Evolutionary conservation across 345 rosid species (phyloP), one percentile per base, ranked within the genome.

Genomic region (Rhizophora apiculata): DNA sequence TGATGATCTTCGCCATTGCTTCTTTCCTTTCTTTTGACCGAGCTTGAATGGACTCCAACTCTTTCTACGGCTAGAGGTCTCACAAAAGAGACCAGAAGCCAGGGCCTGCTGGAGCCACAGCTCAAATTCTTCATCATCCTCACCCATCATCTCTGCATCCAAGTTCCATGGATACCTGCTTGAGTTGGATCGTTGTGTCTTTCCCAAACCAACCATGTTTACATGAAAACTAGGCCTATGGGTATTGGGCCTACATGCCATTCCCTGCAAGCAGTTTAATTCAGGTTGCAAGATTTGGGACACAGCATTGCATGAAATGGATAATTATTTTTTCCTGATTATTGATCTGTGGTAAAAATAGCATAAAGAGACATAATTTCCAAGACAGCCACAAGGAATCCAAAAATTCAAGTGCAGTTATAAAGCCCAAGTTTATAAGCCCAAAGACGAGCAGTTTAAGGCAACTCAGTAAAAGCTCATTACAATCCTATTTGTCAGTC

Each of bases 11-110:
- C 99, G 82, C 96, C 94, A 89, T 75, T 96, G 96, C 78, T 82
- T 92, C 87, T 86, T 92, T 52, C 85, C 82, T 80, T 89, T 95
- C 86, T 83, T 88, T 70, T 89, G 92, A 74, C 83, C 77, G 80
- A 90, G 78, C 84, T 89, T 89, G 77, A 92, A 96, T 3, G 96
- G 99, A 67, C 98, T 92, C 99, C 92, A 96, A 77, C 95, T 96
- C 78, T 92, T 92, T 76, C 90, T 85, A 24, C 94, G 96, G 72
- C 86, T 89, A 2, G 94, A 85, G 60, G 94, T 87, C 76, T 92
- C 99, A 26, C 88, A 90, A 52, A 96, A 96, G 69, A 90, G 89
- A 63, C 99, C 98, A 20, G 91, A 88, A 60, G 98, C 97, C 34
- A 95, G 69, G 27, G 92, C 97, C 70, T 92, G 94, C 81, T 88